Conservation (phyloP, 2,329 filamentous ascomycete species). For the Macrophomina tecta region DNA sequence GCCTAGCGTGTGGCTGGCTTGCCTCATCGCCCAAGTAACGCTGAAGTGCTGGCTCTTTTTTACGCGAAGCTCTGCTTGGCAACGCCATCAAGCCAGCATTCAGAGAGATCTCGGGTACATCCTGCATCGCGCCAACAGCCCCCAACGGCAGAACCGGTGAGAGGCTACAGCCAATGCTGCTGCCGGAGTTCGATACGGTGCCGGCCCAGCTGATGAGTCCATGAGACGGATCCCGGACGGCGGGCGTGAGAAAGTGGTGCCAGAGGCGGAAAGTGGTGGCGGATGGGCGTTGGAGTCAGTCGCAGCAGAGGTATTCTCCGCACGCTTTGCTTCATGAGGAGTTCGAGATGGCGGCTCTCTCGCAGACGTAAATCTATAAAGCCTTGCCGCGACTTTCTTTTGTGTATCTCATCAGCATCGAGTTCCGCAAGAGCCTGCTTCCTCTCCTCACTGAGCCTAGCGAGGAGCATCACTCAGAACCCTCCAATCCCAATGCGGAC, state of each 20-base stretch:
- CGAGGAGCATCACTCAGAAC: background rate
- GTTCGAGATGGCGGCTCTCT: no score
- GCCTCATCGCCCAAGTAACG: background rate
- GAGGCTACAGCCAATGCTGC: background rate
- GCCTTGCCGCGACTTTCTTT: background rate
- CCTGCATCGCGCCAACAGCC: background rate
- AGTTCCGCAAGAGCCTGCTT: background rate
- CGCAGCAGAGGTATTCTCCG: background rate
- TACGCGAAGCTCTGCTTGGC: background rate
- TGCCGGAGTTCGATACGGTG: background rate
- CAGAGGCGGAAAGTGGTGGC: background rate
- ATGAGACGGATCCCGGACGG: background rate
- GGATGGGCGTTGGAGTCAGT: background rate
- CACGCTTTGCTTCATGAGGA: background rate
- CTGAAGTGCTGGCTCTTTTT: background rate
- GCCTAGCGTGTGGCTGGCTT: background rate
- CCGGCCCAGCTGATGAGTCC: background rate
- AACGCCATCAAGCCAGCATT: background rate
- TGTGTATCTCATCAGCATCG: background rate
- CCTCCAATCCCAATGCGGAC: constrained; percentile 5
- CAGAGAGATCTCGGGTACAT: background rate
- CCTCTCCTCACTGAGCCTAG: background rate
- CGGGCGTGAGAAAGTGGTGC: background rate
- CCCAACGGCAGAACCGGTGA: background rate
- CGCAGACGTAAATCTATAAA: background rate